Percentiles rank a stretch among this genome's conserved stretches.
Conservation (phyloP, 129 eudicot genomes). For the Glebionis coronaria region DNA sequence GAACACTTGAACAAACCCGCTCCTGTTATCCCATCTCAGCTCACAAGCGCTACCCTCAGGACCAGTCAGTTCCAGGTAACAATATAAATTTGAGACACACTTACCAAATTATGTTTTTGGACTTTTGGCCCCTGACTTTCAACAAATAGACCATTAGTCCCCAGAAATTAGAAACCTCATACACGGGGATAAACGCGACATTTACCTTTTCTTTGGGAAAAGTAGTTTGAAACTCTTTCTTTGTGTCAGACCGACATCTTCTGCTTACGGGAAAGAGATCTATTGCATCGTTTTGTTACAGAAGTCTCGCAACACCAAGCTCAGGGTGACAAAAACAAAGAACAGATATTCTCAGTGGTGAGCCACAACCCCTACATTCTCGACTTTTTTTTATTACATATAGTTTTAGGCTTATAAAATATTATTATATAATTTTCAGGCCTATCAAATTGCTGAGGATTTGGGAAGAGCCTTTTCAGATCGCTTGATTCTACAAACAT, state of each 20-base stretch:
- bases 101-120: too few species aligned
- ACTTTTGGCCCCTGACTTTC: background rate
- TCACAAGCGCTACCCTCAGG: constrained; percentile 57
- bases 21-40: constrained; percentile 76
- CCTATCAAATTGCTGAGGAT: constrained; percentile 93
- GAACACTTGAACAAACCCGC: constrained; percentile 76
- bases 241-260: constrained; percentile 61
- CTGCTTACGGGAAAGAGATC: constrained; percentile 81
- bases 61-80: constrained; percentile 68
- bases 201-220: background rate
- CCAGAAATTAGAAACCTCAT: too few species aligned
- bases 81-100: background rate
- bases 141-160: too few species aligned
- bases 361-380: constrained; percentile 2
- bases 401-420: too few species aligned
- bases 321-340: constrained; percentile 65
- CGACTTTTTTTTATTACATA: background rate
- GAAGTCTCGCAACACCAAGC: constrained; percentile 67
- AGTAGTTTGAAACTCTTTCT: background rate
- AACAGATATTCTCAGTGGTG: constrained; percentile 64
- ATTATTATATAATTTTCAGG: constrained; percentile 30
- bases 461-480: constrained; percentile 94
- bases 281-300: constrained; percentile 63
- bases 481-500: constrained; percentile 57
- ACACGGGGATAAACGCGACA: too few species aligned